phyloP scores from a whole-genome alignment of 2,329 filamentous ascomycete genomes.

The Kalmusia sp. region DNA sequence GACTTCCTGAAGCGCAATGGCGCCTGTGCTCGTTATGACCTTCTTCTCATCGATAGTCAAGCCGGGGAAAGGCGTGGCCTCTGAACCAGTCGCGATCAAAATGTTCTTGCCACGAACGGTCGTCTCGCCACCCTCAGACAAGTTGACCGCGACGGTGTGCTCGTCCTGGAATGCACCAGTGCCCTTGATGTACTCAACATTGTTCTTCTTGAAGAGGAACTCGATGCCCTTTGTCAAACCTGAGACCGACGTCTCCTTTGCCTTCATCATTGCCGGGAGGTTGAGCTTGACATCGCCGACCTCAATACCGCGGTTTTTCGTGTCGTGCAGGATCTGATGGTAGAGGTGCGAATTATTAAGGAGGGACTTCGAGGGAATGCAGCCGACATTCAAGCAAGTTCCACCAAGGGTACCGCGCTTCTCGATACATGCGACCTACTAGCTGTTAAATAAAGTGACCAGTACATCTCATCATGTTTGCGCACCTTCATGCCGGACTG shows the following conservation, averaged over 20 bases:
- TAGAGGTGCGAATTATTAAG: conserved; percentile 99
- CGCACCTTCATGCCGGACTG: conserved; percentile 94
- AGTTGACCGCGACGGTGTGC: conserved; percentile 88
- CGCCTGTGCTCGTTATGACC: conserved; percentile 95
- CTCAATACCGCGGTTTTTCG: conserved; percentile 95
- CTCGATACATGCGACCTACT: conserved; percentile 93
- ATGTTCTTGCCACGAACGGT: conserved; percentile 94
- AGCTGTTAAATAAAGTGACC: conserved; percentile 1
- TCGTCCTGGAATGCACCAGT: conserved; percentile 85
- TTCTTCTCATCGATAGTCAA: conserved; percentile 97
- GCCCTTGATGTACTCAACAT: conserved; percentile 97
- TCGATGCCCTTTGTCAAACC: conserved; percentile 96
- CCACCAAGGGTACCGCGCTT: conserved; percentile 95
- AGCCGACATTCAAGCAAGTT: conserved; percentile 98
- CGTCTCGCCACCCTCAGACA: conserved; percentile 90
- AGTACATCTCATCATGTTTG: conserved; percentile 1
- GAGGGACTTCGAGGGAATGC: conserved; percentile 98
- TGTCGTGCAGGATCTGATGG: conserved; percentile 96
- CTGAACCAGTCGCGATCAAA: conserved; percentile 93
- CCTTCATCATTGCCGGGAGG: conserved; percentile 95
- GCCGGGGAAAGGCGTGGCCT: conserved; percentile 95
- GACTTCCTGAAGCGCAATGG: conserved; percentile 85
- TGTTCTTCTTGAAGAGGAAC: conserved; percentile 99
- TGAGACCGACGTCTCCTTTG: conserved; percentile 89
- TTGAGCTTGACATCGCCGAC: conserved; percentile 98